Evolutionary conservation across 495 filamentous ascomycete species (phyloP), one percentile per base, ranked within the genome.

Genomic region (Trichoderma asperelloides): DNA sequence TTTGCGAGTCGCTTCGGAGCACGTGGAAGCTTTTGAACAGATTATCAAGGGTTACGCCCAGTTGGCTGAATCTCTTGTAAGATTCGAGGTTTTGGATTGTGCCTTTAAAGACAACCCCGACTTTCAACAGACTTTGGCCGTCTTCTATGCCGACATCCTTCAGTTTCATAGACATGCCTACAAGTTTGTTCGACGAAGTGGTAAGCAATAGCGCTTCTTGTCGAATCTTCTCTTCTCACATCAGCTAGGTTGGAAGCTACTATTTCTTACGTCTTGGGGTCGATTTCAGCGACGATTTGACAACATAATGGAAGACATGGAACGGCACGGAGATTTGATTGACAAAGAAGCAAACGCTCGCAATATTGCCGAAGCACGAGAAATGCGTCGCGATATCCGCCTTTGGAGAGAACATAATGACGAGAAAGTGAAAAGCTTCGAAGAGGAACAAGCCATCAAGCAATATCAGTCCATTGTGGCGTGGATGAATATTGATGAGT

Each of bases 161-260:
- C 71, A 75, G 33, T 81, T 82, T 47, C 81, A 84, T 68, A 75
- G 76, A 43, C 65, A 74, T 25, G 80, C 80, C 1, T 82, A 84
- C 68, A 77, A 77, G 41, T 82, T 81, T 62, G 73, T 82, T 47
- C 71, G 74, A 0, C 70, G 76, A 25, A 73, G 72, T 16, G 67
- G 80, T 81, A 62, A 69, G 78, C 6, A 18, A 1, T 27, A 0
- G 0, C 23, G 33, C 0, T 0, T 25, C 3, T 47, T 40, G 3
- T 45, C 60, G 4, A 21, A 28, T 2, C 63, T 11, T 62, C 49
- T 63, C 0, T 8, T 12, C 62, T 63, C 3, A 33, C n/a, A 55
- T 63, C 16, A 6, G 12, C 15, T 23, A 80, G 80, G 72, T n/a
- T 83, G 80, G 80, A 77, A 73, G n/a, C 39, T 76, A 0, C 63